phyloP scores from a whole-genome alignment of 441 rosid genomes.

The Dalechampia spathulata region DNA sequence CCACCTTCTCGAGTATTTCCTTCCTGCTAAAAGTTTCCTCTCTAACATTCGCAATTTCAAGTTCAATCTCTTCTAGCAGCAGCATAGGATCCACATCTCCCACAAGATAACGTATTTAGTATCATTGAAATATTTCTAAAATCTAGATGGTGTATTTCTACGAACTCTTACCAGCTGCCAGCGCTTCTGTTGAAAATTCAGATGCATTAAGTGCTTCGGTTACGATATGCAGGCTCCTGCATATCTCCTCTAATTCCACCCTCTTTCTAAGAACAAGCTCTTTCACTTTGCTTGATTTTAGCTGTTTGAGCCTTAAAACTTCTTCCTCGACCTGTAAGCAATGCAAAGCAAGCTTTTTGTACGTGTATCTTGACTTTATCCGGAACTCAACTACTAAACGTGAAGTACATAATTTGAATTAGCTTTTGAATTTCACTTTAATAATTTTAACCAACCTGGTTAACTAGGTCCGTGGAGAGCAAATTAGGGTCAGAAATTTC shows the following conservation, averaged over 20 bases:
- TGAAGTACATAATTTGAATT: not conserved
- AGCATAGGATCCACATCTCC: conserved; percentile 50
- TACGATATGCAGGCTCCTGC: conserved; percentile 65
- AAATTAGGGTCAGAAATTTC: conserved; percentile 56
- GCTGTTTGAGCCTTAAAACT: conserved; percentile 61
- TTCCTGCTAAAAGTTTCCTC: conserved; percentile 70
- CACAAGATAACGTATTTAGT: conserved; percentile 20
- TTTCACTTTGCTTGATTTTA: conserved; percentile 69
- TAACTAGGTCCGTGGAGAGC: conserved; percentile 52
- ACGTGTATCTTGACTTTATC: not conserved
- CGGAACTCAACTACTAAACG: not conserved
- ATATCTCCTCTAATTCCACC: conserved; percentile 68
- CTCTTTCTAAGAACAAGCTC: conserved; percentile 72
- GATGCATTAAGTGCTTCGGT: conserved; percentile 32
- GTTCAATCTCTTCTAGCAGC: conserved; percentile 57
- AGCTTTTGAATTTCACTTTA: not conserved
- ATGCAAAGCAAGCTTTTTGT: conserved; percentile 4
- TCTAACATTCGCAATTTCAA: conserved; percentile 55
- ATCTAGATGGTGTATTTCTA: not conserved
- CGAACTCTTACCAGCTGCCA: conserved; percentile 46
- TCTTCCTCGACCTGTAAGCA: conserved; percentile 63
- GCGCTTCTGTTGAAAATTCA: conserved; percentile 44
- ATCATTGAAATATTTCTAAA: too few species aligned
- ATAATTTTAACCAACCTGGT: conserved; percentile 35
- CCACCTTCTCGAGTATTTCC: conserved; percentile 79